These are phyloP conservation scores for Zygosaccharomyces bailii DNA, from an alignment of 805 yeast genomes.

Conservation along the genomic window DNA sequence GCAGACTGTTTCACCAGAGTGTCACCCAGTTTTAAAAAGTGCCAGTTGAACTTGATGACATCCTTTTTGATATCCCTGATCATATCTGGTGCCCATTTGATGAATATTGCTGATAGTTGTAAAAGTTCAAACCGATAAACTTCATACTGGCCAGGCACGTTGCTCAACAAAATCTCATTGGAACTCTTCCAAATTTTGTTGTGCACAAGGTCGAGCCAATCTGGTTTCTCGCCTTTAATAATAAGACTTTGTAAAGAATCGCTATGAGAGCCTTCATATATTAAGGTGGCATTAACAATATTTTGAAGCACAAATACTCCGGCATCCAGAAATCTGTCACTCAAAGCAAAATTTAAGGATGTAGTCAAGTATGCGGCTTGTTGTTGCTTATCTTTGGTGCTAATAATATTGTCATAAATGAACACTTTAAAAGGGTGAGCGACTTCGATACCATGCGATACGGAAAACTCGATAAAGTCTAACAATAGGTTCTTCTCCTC, in stretches of 20 bases:
- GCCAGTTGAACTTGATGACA: constrained; percentile 92
- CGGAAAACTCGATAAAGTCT: constrained; percentile 42
- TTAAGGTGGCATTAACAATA: constrained; percentile 61
- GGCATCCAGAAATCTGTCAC: constrained; percentile 47
- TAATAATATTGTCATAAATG: constrained; percentile 54
- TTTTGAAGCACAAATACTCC: constrained; percentile 59
- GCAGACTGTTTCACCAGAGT: constrained; percentile 88
- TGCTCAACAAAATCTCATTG: constrained; percentile 43
- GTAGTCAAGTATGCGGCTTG: constrained; percentile 51
- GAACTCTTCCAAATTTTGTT: constrained; percentile 68
- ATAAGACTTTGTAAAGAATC: constrained; percentile 45
- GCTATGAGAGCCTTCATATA: constrained; percentile 52
- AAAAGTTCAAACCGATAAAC: constrained; percentile 70
- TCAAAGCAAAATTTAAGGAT: constrained; percentile 49
- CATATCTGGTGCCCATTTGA: constrained; percentile 60
- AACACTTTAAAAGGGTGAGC: constrained; percentile 50
- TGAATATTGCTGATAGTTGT: constrained; percentile 73
- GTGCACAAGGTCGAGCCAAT: constrained; percentile 65
- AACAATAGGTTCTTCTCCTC: constrained; percentile 37
- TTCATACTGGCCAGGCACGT: constrained; percentile 68
- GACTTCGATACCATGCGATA: constrained; percentile 19
- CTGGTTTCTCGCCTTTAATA: constrained; percentile 34
- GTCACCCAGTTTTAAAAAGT: constrained; percentile 84
- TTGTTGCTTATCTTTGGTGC: constrained; percentile 43
- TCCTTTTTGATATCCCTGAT: constrained; percentile 69